These are phyloP conservation scores for Whalleya microplaca DNA, from an alignment of 2,329 filamentous ascomycete species.

Conservation along the genomic window DNA sequence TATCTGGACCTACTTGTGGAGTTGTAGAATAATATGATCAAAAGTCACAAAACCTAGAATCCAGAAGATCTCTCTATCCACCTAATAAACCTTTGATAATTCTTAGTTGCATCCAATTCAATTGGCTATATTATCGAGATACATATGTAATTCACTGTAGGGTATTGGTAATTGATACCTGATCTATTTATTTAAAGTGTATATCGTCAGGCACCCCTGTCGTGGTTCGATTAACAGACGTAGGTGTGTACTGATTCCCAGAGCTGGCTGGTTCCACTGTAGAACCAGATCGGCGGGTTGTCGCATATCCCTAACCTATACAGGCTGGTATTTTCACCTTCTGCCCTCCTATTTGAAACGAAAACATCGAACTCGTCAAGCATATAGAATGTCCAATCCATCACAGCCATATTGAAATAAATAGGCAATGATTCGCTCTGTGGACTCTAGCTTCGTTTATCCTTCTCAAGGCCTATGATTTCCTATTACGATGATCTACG, in stretches of 20 bases:
- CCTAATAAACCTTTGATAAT: no score
- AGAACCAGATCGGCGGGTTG: background rate
- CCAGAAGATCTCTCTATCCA: no score
- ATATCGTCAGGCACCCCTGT: no score
- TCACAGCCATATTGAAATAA: background rate
- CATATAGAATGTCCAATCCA: background rate
- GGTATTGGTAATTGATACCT: no score
- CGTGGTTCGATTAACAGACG: background rate
- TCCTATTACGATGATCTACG: slow-evolving; percentile 8
- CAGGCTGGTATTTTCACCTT: background rate
- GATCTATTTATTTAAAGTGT: no score
- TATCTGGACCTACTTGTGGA: no score
- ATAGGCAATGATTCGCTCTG: no score
- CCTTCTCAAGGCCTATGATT: background rate
- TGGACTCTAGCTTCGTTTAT: background rate
- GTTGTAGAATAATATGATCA: no score
- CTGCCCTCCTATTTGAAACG: background rate
- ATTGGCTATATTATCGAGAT: no score
- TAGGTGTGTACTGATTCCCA: background rate
- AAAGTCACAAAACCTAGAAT: no score
- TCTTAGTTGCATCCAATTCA: no score
- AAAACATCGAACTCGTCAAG: background rate
- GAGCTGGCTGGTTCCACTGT: background rate
- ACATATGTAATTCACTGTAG: no score
- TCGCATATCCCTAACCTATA: background rate